Conservation (phyloP, 768 basidiomycete species). For the Boletus sp. region DNA sequence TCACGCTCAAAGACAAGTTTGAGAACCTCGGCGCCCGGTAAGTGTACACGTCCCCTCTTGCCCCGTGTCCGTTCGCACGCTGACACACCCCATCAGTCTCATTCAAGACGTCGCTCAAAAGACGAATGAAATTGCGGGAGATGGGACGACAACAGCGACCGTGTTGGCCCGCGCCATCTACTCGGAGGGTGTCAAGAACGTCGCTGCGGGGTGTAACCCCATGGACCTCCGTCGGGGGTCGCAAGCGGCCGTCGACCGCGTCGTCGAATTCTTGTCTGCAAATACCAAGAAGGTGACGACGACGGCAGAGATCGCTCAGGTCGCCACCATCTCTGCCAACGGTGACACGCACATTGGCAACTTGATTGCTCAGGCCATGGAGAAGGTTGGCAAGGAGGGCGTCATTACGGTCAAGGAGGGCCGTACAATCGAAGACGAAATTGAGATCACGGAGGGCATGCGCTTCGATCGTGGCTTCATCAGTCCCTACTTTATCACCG, state of each 20-base stretch:
- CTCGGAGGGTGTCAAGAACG: conserved; percentile 98
- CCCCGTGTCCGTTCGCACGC: neutral
- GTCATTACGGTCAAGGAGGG: conserved; percentile 99
- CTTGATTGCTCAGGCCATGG: conserved; percentile 98
- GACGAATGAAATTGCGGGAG: conserved; percentile 96
- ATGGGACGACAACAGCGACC: conserved; percentile 97
- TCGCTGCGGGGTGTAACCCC: conserved; percentile 98
- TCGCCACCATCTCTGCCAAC: conserved; percentile 91
- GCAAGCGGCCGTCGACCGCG: conserved; percentile 94
- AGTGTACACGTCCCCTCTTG: conserved; percentile 23
- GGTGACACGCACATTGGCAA: conserved; percentile 86
- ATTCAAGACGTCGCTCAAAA: conserved; percentile 95
- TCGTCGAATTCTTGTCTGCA: conserved; percentile 84
- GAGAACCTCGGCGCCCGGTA: conserved; percentile 98
- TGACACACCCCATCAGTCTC: conserved; percentile 50
- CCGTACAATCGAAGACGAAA: conserved; percentile 96
- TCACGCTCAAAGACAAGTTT: conserved; percentile 94
- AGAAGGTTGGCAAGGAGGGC: conserved; percentile 99
- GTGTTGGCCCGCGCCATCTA: conserved; percentile 97
- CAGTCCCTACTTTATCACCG: conserved; percentile 97
- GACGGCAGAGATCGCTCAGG: conserved; percentile 96
- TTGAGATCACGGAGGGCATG: conserved; percentile 99
- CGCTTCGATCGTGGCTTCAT: conserved; percentile 99
- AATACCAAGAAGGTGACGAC: conserved; percentile 96
- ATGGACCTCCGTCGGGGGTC: conserved; percentile 99